Conservation (phyloP, 2,329 filamentous ascomycete genomes). For the Trichoderma koningiopsis region DNA sequence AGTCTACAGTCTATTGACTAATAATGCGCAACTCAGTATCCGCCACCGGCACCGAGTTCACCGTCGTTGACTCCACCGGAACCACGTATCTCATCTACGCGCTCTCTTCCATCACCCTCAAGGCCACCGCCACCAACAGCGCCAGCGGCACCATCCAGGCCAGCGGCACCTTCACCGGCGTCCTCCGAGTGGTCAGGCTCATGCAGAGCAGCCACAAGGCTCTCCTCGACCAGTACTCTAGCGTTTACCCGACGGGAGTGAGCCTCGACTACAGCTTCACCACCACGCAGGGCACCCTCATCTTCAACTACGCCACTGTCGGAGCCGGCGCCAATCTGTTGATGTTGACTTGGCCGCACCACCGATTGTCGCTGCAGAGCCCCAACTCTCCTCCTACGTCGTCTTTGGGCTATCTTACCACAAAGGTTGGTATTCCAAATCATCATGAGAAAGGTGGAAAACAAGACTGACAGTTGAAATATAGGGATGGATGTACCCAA, state of each 20-base stretch:
- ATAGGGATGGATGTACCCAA: conserved; percentile 34
- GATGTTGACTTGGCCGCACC: conserved; percentile 33
- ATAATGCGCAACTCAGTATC: conserved; percentile 14
- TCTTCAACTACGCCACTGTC: conserved; percentile 31
- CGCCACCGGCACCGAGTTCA: conserved; percentile 31
- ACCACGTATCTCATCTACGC: conserved; percentile 31
- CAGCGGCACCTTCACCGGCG: conserved; percentile 27
- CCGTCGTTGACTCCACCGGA: conserved; percentile 31
- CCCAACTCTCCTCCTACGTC: conserved; percentile 29
- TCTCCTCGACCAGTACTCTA: conserved; percentile 31
- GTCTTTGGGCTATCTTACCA: conserved; percentile 31
- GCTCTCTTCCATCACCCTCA: conserved; percentile 31
- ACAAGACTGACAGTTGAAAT: background rate
- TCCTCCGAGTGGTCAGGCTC: conserved; percentile 32
- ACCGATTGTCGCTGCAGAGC: conserved; percentile 30
- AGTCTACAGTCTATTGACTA: background rate
- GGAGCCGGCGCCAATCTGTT: conserved; percentile 30
- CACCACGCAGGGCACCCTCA: conserved; percentile 29
- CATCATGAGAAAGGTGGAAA: background rate
- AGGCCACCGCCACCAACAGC: conserved; percentile 27
- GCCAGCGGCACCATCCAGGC: conserved; percentile 29
- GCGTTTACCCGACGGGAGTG: conserved; percentile 30
- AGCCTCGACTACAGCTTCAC: conserved; percentile 31
- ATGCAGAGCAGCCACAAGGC: conserved; percentile 29
- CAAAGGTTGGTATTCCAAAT: conserved; percentile 25